These are phyloP conservation scores for Phytophthora rubi DNA, from an alignment of 352 stramenopile genomes.

Conservation along the genomic window DNA sequence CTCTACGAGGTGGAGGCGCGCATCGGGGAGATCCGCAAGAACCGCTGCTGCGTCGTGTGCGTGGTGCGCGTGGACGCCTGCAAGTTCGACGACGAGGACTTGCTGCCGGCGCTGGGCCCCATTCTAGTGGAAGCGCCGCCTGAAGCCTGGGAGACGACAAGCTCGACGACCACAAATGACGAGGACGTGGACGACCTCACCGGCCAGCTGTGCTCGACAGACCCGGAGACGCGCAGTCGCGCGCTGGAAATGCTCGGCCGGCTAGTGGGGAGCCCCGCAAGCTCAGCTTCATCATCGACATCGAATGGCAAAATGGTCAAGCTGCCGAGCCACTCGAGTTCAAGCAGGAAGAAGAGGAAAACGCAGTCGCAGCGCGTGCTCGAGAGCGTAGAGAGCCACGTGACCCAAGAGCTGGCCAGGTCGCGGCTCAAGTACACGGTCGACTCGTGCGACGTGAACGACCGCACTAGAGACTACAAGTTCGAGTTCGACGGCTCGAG, in stretches of 20 bases:
- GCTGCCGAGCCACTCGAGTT: constrained; percentile 11
- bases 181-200: constrained; percentile 42
- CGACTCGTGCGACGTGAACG: constrained; percentile 36
- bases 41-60: constrained; percentile 54
- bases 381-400: constrained; percentile 49
- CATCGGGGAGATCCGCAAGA: constrained; percentile 53
- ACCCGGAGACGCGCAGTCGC: constrained; percentile 43
- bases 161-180: constrained; percentile 13
- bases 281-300: constrained; percentile 21
- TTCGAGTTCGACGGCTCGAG: constrained; percentile 47
- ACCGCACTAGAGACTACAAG: constrained; percentile 56
- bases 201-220: constrained; percentile 47
- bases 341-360: constrained; percentile 22
- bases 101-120: constrained; percentile 48
- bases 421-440: constrained; percentile 27
- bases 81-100: constrained; percentile 59
- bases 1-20: constrained; percentile 58
- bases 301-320: constrained; percentile 30
- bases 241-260: constrained; percentile 55
- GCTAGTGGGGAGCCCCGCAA: constrained; percentile 37
- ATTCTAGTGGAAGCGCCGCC: constrained; percentile 40
- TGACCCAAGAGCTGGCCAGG: constrained; percentile 40
- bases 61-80: constrained; percentile 62
- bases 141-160: background rate
- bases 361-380: constrained; percentile 44